Evolutionary conservation across 805 yeast genomes (phyloP), one percentile per base, ranked within the genome.

Genomic region (Cyberlindnera bimundalis): DNA sequence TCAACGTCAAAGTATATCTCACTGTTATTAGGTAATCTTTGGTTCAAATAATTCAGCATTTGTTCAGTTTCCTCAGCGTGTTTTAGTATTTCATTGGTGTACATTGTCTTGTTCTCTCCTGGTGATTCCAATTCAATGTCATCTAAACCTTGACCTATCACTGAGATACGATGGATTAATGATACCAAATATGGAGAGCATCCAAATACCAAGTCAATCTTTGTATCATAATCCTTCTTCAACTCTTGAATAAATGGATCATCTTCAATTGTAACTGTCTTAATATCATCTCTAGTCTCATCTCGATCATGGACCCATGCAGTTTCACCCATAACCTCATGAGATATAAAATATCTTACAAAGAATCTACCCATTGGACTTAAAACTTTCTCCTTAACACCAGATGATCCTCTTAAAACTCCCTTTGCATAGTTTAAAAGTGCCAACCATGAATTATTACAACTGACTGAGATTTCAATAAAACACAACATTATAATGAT

Each of bases 271-370:
- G 51, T 53, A 9, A 49, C 23, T 14, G 32, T 39, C 29, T 33
- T 43, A 13, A 17, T 17, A n/a, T 35, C 45, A 13, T 7, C 6
- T 10, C 44, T 32, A 10, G 39, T 18, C 20, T 29, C 25, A 8
- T 40, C 32, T 14, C 39, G 40, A 24, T 58, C 59, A 30, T 52
- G 50, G 15, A 55, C 52, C 70, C 68, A 66, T 2, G 67, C 69
- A 0, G 73, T 68, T 35, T 66, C 69, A 3, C 71, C 69, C 70
- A 69, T 64, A 2, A 69, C 66, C 42, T 69, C 74, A 46, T 69
- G 73, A 12, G 66, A 55, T 6, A 65, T 58, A 44, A 69, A 64
- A 43, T 67, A 68, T 14, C 69, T 43, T 6, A 64, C 55, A 41
- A 67, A 66, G 38, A 68, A 67, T 23, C 51, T 58, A 10, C 59